Evolutionary conservation across 306 rosid genomes (phyloP).

Genomic region (Astragalus glycyphyllos): DNA sequence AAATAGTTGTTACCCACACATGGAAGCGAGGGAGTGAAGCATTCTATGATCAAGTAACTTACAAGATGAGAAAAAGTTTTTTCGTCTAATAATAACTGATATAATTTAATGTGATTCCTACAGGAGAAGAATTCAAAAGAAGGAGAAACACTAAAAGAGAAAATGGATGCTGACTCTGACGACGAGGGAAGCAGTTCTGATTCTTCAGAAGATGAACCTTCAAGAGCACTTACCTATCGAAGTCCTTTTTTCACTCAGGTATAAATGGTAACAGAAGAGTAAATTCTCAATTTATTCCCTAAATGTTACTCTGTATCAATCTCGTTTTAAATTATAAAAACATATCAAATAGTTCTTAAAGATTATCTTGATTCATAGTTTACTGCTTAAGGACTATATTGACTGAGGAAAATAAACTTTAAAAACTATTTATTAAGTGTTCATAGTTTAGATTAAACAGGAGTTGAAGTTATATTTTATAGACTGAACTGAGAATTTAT

Average conservation of each 20-base stretch:
- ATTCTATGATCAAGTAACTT: constrained; percentile 4
- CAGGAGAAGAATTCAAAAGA: constrained; percentile 65
- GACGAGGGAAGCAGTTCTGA: constrained; percentile 81
- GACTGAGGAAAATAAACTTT: no score
- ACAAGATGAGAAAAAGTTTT: constrained; percentile 7
- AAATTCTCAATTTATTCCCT: no score
- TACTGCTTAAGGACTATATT: no score
- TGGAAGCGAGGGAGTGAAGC: not conserved
- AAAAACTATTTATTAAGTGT: no score
- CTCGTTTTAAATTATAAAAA: no score
- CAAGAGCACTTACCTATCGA: constrained; percentile 70
- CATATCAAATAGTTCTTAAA: no score
- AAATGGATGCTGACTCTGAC: constrained; percentile 57
- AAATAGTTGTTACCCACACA: no score
- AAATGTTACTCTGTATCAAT: no score
- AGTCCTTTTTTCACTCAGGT: constrained; percentile 88
- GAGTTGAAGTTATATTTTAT: no score
- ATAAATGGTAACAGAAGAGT: constrained; percentile 1
- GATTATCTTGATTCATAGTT: no score
- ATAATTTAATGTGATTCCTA: constrained; percentile 24
- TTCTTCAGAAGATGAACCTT: constrained; percentile 76
- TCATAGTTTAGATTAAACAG: no score
- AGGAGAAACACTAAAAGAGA: constrained; percentile 72
- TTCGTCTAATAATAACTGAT: not conserved
- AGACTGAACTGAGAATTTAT: no score